phyloP scores from a whole-genome alignment of 257 asterid species.

The Echium plantagineum region DNA sequence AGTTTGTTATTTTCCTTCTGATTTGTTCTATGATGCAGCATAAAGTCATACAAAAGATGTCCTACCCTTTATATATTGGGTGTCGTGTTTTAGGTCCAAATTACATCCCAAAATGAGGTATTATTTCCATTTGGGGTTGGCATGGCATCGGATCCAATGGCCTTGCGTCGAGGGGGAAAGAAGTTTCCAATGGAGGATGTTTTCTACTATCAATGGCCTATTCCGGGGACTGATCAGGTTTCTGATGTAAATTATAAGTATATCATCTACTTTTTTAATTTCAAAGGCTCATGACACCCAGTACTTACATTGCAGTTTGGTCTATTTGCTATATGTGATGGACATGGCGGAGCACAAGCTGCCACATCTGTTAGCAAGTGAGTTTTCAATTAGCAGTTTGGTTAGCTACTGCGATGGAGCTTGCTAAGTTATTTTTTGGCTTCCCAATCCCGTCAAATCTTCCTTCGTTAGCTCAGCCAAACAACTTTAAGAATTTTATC shows the following conservation, averaged over 20 bases:
- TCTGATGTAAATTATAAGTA: constrained; percentile 11
- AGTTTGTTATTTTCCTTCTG: too few relatives aligned
- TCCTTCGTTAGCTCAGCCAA: too few relatives aligned
- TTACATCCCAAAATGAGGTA: constrained; percentile 40
- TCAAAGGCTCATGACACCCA: constrained; percentile 10
- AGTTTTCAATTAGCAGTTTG: constrained; percentile 21
- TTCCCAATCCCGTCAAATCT: too few relatives aligned
- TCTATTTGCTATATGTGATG: constrained; percentile 76
- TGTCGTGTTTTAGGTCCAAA: constrained; percentile 41
- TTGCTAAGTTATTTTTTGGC: too few relatives aligned
- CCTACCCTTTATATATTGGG: constrained; percentile 2
- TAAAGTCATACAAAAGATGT: constrained; percentile 8
- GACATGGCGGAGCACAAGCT: constrained; percentile 92
- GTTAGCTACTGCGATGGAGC: not conserved
- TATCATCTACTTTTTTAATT: constrained; percentile 4
- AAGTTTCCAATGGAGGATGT: constrained; percentile 89
- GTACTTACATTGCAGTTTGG: constrained; percentile 55
- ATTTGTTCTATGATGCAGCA: not conserved
- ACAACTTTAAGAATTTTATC: too few relatives aligned
- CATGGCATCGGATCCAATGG: constrained; percentile 79
- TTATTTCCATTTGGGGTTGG: constrained; percentile 76
- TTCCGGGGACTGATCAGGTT: constrained; percentile 85
- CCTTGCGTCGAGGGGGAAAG: constrained; percentile 75
- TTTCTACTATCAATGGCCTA: constrained; percentile 79
- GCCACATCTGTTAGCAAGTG: constrained; percentile 87